phyloP scores from a whole-genome alignment of 495 filamentous ascomycete species.

The Viridothelium virens region DNA sequence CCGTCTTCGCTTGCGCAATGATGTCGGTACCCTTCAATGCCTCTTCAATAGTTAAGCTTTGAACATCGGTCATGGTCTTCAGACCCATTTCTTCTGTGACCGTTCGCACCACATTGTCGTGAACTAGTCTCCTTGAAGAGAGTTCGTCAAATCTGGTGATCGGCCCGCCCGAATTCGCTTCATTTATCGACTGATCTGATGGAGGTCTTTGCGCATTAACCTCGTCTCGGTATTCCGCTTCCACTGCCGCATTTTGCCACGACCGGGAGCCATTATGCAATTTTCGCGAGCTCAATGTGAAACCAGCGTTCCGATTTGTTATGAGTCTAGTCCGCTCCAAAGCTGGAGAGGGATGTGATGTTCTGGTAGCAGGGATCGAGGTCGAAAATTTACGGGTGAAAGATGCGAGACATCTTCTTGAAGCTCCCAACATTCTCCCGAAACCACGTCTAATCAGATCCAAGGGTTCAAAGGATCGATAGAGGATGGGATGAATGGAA shows the following conservation, averaged over 20 bases:
- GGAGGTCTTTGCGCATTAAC: neutral
- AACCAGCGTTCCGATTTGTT: neutral
- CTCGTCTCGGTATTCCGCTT: slow-evolving; percentile 16
- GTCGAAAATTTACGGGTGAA: neutral
- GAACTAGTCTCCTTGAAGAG: slow-evolving; percentile 51
- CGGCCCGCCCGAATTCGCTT: slow-evolving; percentile 17
- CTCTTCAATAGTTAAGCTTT: slow-evolving; percentile 69
- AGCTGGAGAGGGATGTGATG: neutral
- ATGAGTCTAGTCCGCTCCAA: neutral
- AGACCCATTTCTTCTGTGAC: slow-evolving; percentile 69
- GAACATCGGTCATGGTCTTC: slow-evolving; percentile 88
- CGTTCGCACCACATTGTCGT: slow-evolving; percentile 55
- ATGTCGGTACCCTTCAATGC: slow-evolving; percentile 72
- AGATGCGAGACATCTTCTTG: slow-evolving; percentile 5
- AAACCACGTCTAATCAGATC: neutral
- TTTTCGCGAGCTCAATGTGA: neutral
- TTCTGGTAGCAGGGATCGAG: neutral
- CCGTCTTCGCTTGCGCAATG: slow-evolving; percentile 42
- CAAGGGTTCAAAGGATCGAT: neutral
- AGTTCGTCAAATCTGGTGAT: slow-evolving; percentile 68
- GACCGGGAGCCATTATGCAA: neutral
- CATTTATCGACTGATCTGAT: slow-evolving; percentile 13
- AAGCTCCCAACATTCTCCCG: neutral
- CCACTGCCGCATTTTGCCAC: neutral
- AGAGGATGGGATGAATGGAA: neutral